Evolutionary conservation across 495 filamentous ascomycete genomes (phyloP).

Genomic region (Hyaloscypha variabilis): DNA sequence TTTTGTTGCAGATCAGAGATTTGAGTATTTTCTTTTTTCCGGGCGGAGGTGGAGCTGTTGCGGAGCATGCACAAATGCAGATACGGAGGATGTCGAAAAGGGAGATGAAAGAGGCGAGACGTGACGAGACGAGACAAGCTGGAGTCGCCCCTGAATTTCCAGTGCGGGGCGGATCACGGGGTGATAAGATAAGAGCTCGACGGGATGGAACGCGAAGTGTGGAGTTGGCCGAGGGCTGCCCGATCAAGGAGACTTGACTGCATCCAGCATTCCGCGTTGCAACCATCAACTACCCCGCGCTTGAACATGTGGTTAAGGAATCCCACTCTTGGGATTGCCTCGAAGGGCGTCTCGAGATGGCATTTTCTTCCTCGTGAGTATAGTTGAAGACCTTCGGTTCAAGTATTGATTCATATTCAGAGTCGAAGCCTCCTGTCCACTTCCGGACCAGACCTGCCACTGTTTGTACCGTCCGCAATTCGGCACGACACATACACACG

Average conservation of each 20-base stretch:
- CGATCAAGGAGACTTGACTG: neutral
- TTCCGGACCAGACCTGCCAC: neutral
- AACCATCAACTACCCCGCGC: neutral
- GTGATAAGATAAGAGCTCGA: neutral
- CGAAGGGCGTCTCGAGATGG: neutral
- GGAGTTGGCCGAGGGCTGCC: neutral
- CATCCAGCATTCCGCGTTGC: neutral
- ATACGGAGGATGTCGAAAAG: neutral
- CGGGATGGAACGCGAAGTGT: neutral
- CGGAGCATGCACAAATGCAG: neutral
- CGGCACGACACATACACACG: neutral
- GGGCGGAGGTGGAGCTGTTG: neutral
- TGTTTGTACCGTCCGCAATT: neutral
- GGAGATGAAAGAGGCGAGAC: neutral
- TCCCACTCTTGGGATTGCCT: neutral
- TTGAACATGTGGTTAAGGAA: neutral
- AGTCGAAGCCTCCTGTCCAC: neutral
- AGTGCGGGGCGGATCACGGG: neutral
- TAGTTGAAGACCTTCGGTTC: neutral
- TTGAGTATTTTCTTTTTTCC: neutral
- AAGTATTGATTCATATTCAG: neutral
- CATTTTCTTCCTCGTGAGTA: neutral
- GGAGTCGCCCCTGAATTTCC: neutral
- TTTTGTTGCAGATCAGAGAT: neutral
- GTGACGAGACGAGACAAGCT: too few species aligned